phyloP scores from a whole-genome alignment of 2,329 filamentous ascomycete genomes.

The Diaporthe eres region DNA sequence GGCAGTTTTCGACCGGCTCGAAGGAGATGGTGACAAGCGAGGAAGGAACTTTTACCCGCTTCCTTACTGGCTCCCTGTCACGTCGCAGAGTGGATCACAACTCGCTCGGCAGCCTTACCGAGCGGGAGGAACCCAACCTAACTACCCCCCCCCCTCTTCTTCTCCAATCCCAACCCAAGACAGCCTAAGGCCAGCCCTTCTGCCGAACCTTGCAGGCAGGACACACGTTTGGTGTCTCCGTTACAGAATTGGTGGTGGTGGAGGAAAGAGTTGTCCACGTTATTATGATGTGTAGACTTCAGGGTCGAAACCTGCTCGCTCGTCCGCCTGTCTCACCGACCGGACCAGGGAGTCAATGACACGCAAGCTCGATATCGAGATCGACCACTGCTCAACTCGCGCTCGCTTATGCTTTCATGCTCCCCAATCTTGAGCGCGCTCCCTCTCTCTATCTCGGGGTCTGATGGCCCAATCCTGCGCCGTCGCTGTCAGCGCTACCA shows the following conservation, averaged over 20 bases:
- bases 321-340: constrained; percentile 11
- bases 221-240: background rate
- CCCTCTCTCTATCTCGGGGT: background rate
- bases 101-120: constrained; percentile 30
- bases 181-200: background rate
- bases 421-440: background rate
- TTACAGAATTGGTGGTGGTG: constrained; percentile 31
- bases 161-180: background rate
- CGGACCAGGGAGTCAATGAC: constrained; percentile 16
- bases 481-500: constrained; percentile 18
- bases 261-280: background rate
- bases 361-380: constrained; percentile 13
- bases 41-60: background rate
- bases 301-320: constrained; percentile 12
- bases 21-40: background rate
- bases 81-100: constrained; percentile 6
- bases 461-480: background rate
- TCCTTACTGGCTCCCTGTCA: background rate
- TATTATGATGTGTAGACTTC: background rate
- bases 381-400: background rate
- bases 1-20: background rate
- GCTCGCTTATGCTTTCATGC: background rate
- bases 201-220: constrained; percentile 16
- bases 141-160: background rate
- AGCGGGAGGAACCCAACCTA: constrained; percentile 6